Evolutionary conservation across 2,329 filamentous ascomycete species (phyloP).

Genomic region (Lachnellula subtilissima): DNA sequence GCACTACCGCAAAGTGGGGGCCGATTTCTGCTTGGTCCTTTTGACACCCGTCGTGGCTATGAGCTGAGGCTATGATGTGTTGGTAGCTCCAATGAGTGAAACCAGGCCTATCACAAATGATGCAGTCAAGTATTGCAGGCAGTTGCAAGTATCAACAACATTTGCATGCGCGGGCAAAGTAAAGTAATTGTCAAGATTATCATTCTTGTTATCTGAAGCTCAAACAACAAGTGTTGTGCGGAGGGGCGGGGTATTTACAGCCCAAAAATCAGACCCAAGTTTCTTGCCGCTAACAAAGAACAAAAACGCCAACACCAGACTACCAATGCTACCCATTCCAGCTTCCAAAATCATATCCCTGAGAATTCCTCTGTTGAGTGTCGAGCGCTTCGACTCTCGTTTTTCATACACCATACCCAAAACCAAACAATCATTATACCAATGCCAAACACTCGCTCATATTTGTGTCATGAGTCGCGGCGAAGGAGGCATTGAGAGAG

Average conservation of each 20-base stretch:
- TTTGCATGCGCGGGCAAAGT: neutral
- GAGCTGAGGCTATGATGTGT: neutral
- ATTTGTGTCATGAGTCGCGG: constrained; percentile 46
- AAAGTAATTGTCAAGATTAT: neutral
- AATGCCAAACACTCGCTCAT: constrained; percentile 14
- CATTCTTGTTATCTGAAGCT: neutral
- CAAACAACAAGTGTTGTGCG: constrained; percentile 6
- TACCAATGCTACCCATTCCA: constrained; percentile 16
- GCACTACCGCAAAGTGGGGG: neutral
- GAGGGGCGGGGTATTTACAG: constrained; percentile 25
- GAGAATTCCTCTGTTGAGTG: constrained; percentile 26
- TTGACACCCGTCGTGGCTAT: neutral
- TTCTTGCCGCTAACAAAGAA: constrained; percentile 8
- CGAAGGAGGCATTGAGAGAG: constrained; percentile 67
- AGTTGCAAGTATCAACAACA: too few species aligned
- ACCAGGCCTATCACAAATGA: neutral
- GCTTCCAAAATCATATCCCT: constrained; percentile 16
- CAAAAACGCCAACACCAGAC: constrained; percentile 20
- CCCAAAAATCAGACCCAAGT: constrained; percentile 3
- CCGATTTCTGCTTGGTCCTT: neutral
- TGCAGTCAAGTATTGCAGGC: neutral
- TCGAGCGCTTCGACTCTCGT: constrained; percentile 32
- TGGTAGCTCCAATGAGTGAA: neutral
- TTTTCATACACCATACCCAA: constrained; percentile 14
- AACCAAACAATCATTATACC: constrained; percentile 7